Evolutionary conservation across 495 filamentous ascomycete species (phyloP).

Genomic region (Clohesyomyces aquaticus): DNA sequence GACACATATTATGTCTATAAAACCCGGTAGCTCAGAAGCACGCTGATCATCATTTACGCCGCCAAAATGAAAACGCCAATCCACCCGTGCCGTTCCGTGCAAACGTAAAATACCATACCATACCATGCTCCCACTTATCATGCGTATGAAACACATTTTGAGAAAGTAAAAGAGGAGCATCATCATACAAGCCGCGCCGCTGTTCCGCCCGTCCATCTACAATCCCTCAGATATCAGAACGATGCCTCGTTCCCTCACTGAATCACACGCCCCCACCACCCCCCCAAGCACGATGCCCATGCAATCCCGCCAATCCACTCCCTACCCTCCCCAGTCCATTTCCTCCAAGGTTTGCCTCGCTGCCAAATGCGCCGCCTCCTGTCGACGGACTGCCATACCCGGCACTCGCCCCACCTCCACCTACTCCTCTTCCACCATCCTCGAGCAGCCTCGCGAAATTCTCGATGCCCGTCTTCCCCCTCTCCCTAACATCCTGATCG

Average conservation of each 20-base stretch:
- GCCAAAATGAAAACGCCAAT: too few relatives aligned
- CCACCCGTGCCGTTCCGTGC: too few relatives aligned
- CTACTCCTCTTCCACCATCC: neutral
- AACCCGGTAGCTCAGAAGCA: neutral
- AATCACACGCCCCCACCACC: constrained; percentile 7
- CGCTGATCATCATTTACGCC: neutral
- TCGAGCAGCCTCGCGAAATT: constrained; percentile 57
- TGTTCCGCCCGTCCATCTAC: neutral
- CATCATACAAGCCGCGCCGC: too few relatives aligned
- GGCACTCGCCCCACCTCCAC: constrained; percentile 1
- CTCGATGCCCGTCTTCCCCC: constrained; percentile 76
- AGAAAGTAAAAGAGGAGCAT: too few relatives aligned
- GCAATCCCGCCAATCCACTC: constrained; percentile 19
- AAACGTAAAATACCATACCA: too few relatives aligned
- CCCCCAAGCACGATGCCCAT: constrained; percentile 23
- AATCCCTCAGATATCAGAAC: neutral
- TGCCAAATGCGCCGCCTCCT: neutral
- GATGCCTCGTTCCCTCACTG: neutral
- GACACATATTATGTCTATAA: neutral
- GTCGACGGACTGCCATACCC: constrained; percentile 11
- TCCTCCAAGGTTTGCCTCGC: constrained; percentile 2
- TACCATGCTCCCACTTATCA: too few relatives aligned
- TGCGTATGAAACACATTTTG: too few relatives aligned
- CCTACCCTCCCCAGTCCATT: constrained; percentile 7
- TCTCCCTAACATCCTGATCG: constrained; percentile 82